Evolutionary conservation across 139 green algal species (phyloP).

Genomic region (Picochlorum sp.): DNA sequence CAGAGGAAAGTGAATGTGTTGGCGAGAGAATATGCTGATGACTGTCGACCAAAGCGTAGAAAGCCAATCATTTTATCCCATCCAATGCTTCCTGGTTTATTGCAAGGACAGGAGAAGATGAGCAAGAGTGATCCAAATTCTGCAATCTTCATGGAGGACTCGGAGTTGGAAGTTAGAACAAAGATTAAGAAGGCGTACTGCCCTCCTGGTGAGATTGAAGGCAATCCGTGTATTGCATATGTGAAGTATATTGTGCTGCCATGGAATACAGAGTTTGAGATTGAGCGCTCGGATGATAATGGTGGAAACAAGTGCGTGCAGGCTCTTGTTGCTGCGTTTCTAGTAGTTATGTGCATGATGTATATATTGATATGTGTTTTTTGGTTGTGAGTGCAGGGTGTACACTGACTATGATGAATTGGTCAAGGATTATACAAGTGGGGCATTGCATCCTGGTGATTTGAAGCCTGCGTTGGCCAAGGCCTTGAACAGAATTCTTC

Average conservation of each 20-base stretch:
- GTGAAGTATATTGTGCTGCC: constrained; percentile 87
- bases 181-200: constrained; percentile 99
- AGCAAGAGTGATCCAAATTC: constrained; percentile 92
- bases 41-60: constrained; percentile 69
- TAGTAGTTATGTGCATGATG: not conserved
- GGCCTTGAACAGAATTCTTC: constrained; percentile 85
- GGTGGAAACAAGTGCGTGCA: constrained; percentile 57
- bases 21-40: constrained; percentile 91
- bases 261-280: constrained; percentile 74
- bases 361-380: constrained; percentile 17
- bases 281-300: constrained; percentile 58
- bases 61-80: constrained; percentile 98
- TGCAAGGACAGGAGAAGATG: constrained; percentile 99
- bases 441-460: constrained; percentile 68
- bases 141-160: constrained; percentile 98
- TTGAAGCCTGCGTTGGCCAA: constrained; percentile 68
- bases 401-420: constrained; percentile 72
- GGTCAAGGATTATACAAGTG: constrained; percentile 69
- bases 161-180: constrained; percentile 76
- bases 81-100: constrained; percentile 88
- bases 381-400: not conserved
- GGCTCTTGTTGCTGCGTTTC: constrained; percentile 17
- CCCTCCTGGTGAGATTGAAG: constrained; percentile 60
- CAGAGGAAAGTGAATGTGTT: constrained; percentile 98
- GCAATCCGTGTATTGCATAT: constrained; percentile 95